Base-by-base conservation (phyloP, 1,139 yeast genomes). In the Yamadazyma aaseri region DNA sequence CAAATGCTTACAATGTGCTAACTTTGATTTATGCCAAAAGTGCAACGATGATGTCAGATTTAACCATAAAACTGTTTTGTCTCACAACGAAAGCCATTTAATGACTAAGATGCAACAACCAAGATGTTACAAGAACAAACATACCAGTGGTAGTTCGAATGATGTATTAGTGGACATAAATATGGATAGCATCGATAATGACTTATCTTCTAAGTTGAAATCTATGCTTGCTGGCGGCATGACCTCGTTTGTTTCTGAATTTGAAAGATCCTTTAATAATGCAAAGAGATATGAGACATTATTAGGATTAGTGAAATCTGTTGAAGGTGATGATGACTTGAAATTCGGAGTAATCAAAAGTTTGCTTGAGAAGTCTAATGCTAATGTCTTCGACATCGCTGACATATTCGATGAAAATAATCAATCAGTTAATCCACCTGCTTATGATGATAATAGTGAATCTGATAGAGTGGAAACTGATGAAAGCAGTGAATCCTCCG, bases 11-110 rank as follows among this genome's bases (percentile, higher is more conserved):
- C 66, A 67, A 15, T 80, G 86, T 47, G 41, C 48, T 4, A 71
- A 79, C 45, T 79, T 65, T 53, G 84, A 80, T 46, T 57, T 79
- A 35, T 80, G 86, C 46, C 59, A 64, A 15, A 30, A 43, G 2
- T 80, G 86, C 47, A 77, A 71, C 41, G 35, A 44, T 0, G 45
- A 47, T 20, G 41, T 31, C 15, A 21, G 32, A 16, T 17, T 15
- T 14, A 22, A 29, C 10, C 42, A 49, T 17, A 34, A 38, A 9
- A 35, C 41, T 25, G 33, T 48, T 33, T 56, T 56, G 10, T 25
- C 29, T 5, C 70, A 64, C 41, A 33, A 42, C 3, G 45, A 39
- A 31, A 31, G 29, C 4, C 71, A 65, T 38, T 56, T 63, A 10
- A 51, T 63, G 63, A 55, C 49, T 2, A 60, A 57, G 36, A 48